phyloP scores from a whole-genome alignment of 345 rosid genomes.

The Cardamine chenopodiifolia region DNA sequence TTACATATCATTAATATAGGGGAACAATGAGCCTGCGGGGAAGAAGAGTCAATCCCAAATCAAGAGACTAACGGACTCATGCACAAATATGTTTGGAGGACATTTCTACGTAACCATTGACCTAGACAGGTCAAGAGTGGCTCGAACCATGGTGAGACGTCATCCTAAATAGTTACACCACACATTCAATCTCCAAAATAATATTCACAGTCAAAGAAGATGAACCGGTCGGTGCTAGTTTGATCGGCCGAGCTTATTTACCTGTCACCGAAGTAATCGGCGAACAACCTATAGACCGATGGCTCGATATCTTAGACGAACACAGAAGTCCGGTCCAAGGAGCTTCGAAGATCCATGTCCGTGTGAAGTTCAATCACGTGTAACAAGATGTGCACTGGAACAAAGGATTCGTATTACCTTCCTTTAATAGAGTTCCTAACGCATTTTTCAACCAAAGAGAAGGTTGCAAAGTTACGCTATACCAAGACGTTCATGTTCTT shows the following conservation, averaged over 20 bases:
- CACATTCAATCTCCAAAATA: slow-evolving; percentile 60
- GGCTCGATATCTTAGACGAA: slow-evolving; percentile 56
- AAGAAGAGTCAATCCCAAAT: slow-evolving; percentile 44
- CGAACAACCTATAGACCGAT: slow-evolving; percentile 43
- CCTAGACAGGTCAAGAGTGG: slow-evolving; percentile 72
- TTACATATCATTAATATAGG: slow-evolving; percentile 13
- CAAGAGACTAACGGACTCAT: slow-evolving; percentile 45
- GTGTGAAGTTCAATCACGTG: slow-evolving; percentile 48
- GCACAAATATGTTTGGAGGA: slow-evolving; percentile 51
- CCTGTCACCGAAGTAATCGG: slow-evolving; percentile 55
- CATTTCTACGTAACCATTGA: slow-evolving; percentile 69
- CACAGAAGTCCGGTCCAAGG: slow-evolving; percentile 45
- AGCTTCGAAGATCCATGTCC: slow-evolving; percentile 51
- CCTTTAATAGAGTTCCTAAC: slow-evolving; percentile 55
- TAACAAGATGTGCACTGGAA: slow-evolving; percentile 54
- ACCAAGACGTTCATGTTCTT: slow-evolving; percentile 77
- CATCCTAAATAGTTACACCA: slow-evolving; percentile 58
- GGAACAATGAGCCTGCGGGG: slow-evolving; percentile 36
- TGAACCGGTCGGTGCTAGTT: slow-evolving; percentile 55
- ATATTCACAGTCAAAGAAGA: slow-evolving; percentile 64
- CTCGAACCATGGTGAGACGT: slow-evolving; percentile 54
- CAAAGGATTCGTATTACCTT: slow-evolving; percentile 51
- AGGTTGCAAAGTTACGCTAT: slow-evolving; percentile 70
- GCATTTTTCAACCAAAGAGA: slow-evolving; percentile 61
- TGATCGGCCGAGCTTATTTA: slow-evolving; percentile 75